Evolutionary conservation across 352 stramenopile species (phyloP).

Genomic region (Pythium vanterpoolii): DNA sequence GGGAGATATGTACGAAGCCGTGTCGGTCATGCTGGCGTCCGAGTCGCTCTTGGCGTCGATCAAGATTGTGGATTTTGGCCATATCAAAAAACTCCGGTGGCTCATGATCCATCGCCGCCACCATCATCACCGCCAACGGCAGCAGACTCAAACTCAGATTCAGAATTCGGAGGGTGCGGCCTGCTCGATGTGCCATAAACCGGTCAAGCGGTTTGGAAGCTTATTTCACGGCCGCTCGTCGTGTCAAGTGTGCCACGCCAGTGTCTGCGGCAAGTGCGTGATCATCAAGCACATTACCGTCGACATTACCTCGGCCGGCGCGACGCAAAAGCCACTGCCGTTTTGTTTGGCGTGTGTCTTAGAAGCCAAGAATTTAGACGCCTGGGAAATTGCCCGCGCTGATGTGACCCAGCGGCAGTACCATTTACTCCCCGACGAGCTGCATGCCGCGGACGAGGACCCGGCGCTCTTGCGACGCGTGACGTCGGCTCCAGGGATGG

Average conservation of each 20-base stretch:
- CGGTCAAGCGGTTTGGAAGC: slow-evolving; percentile 17
- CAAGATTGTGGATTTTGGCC: slow-evolving; percentile 48
- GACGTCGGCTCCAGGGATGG: slow-evolving; percentile 5
- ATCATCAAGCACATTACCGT: slow-evolving; percentile 33
- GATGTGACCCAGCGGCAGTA: slow-evolving; percentile 15
- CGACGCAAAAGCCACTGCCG: slow-evolving; percentile 18
- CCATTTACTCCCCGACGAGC: slow-evolving; percentile 7
- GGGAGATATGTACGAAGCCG: slow-evolving; percentile 27
- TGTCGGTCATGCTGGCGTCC: slow-evolving; percentile 36
- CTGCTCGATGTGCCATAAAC: slow-evolving; percentile 33
- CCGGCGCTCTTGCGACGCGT: background rate
- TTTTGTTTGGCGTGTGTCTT: slow-evolving; percentile 37
- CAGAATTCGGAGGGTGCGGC: no score
- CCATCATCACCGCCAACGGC: slow-evolving; percentile 1
- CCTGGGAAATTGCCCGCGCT: slow-evolving; percentile 17
- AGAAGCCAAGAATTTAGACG: slow-evolving; percentile 22
- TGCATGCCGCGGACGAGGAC: background rate
- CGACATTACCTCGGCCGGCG: slow-evolving; percentile 22
- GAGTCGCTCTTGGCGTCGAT: slow-evolving; percentile 34
- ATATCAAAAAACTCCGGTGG: slow-evolving; percentile 69
- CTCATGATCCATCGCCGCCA: slow-evolving; percentile 35
- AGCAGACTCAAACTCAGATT: background rate
- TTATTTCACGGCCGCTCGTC: slow-evolving; percentile 23
- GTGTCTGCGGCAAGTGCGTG: slow-evolving; percentile 37
- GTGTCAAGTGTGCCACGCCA: slow-evolving; percentile 19